Evolutionary conservation across 129 eudicot genomes (phyloP).

Genomic region (Centrapalus pauciflorus): DNA sequence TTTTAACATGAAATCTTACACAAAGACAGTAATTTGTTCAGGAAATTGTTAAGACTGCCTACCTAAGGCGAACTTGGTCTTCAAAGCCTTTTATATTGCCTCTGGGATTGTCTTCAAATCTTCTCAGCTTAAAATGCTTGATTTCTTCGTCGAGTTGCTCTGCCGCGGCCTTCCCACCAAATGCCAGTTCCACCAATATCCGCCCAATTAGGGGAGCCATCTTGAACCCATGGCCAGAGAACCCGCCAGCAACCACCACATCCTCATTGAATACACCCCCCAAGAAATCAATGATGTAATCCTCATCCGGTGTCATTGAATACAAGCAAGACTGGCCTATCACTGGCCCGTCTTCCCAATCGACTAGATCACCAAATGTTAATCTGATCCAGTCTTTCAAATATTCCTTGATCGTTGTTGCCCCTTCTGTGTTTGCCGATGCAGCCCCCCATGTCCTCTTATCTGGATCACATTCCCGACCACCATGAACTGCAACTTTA

Average conservation of each 20-base stretch:
- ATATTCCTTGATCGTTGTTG: conserved; percentile 11
- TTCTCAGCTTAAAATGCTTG: conserved; percentile 46
- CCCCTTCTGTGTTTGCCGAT: not conserved
- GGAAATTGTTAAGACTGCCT: not conserved
- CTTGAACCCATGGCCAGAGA: conserved; percentile 95
- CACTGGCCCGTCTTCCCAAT: conserved; percentile 48
- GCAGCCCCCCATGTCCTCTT: conserved; percentile 50
- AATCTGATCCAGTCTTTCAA: conserved; percentile 51
- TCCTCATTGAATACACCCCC: conserved; percentile 74
- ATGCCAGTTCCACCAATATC: conserved; percentile 55
- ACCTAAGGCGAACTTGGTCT: conserved; percentile 45
- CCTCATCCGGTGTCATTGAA: conserved; percentile 88
- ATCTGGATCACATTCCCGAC: conserved; percentile 58
- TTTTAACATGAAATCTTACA: too few species aligned
- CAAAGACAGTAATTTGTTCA: not conserved
- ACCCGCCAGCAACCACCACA: conserved; percentile 85
- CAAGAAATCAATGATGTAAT: conserved; percentile 75
- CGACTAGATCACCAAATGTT: conserved; percentile 49
- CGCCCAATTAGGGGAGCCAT: conserved; percentile 77
- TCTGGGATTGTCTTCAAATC: conserved; percentile 51
- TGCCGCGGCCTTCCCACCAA: conserved; percentile 40
- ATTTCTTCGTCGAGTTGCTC: conserved; percentile 22
- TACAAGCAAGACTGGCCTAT: conserved; percentile 74
- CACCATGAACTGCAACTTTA: conserved; percentile 56
- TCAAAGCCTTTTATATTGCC: conserved; percentile 67